A percentile compares a stretch with the other conserved stretches of the same genome.
These are phyloP conservation scores for Kwoniella sp. DNA, from an alignment of 768 basidiomycete genomes.

Conservation along the genomic window DNA sequence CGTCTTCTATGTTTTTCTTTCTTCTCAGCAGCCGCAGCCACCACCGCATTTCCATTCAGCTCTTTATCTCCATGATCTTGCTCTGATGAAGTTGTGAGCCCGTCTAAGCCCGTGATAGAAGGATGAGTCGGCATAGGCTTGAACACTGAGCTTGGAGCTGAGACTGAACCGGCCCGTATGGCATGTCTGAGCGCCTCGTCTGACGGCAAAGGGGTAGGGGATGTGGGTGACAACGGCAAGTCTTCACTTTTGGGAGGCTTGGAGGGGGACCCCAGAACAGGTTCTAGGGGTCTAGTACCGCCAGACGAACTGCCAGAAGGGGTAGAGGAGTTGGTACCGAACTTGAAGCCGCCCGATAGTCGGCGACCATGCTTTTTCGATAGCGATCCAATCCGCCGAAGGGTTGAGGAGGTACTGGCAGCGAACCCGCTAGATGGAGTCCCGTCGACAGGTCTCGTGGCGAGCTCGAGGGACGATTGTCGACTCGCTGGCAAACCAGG, in stretches of 20 bases:
- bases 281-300: slow-evolving; percentile 25
- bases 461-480: neutral
- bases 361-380: slow-evolving; percentile 50
- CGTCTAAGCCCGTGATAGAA: neutral
- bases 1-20: slow-evolving; percentile 37
- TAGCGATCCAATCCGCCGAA: slow-evolving; percentile 40
- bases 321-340: slow-evolving; percentile 27
- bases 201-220: slow-evolving; percentile 1
- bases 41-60: neutral
- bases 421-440: slow-evolving; percentile 1
- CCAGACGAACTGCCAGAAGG: slow-evolving; percentile 3
- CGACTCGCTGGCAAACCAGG: slow-evolving; percentile 14
- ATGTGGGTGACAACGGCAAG: slow-evolving; percentile 2
- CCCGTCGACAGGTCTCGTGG: neutral
- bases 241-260: slow-evolving; percentile 17
- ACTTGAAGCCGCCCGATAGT: slow-evolving; percentile 53
- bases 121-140: slow-evolving; percentile 6
- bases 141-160: slow-evolving; percentile 38
- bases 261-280: slow-evolving; percentile 40
- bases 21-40: slow-evolving; percentile 4
- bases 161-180: slow-evolving; percentile 28
- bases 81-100: neutral
- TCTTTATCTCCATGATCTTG: neutral
- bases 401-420: slow-evolving; percentile 23
- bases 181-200: slow-evolving; percentile 14